Base-by-base conservation (phyloP, 352 stramenopile species). In the Chrysophaeum taylorii region DNA sequence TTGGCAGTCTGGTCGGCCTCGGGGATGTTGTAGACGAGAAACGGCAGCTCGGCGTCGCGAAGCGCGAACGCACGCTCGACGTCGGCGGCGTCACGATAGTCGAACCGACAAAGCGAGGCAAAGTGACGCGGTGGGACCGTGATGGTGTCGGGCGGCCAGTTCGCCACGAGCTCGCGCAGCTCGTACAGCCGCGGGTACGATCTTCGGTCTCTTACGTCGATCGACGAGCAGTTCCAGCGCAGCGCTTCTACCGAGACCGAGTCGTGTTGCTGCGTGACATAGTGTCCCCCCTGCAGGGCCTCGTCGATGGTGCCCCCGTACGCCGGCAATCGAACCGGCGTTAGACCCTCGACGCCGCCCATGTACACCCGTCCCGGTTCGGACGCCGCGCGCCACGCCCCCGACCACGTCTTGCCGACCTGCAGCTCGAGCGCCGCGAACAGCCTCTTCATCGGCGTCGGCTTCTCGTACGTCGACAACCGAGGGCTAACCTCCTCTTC, bases 11-110 rank as follows among this genome's bases (percentile, higher is more conserved):
- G 68, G 14, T 78, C 73, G 5, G 93, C 78, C 61, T 85, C 79
- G 0, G 86, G 85, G n/a, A 92, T 82, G 12, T 84, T 88, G 70
- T 90, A 90, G 2, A 81, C 70, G 25, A 94, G 81, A 67, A 93
- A 93, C 21, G 88, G 88, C 54, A 93, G 83, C 54, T 94, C 87
- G 76, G 88, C 88, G 35, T 89, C 78, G 23, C 86, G 64, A 66
- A 83, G 83, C 7, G 36, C 64, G 21, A 88, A 87, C 48, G 89
- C 79, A 2, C 18, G 31, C 57, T 78, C 78, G 41, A 91, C 69
- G 33, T 87, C 76, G 21, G 84, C 73, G 36, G 87, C 83, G 72
- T 85, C 81, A 78, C 89, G 61, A 67, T 74, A 71, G 71, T 83
- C 71, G 62, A 83, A 83, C 36, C 77, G 72, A 64, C 76, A 81